Base-by-base conservation (phyloP, 139 green algal genomes). In the Chlamydomonas sp. region DNA sequence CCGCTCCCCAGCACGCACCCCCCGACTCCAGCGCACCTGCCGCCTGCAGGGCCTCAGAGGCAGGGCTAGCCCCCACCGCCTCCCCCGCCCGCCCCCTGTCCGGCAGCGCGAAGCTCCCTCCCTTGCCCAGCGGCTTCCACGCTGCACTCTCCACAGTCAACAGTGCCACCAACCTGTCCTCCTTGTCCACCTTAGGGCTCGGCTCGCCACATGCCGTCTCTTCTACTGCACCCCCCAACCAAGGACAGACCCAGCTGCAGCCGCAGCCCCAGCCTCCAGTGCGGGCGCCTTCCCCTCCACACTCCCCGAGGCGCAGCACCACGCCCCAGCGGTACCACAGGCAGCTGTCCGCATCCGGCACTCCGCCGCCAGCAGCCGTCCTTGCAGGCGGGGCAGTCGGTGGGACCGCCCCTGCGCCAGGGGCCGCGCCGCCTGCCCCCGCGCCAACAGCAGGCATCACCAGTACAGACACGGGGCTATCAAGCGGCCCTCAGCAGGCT, bases 281-380 rank as follows among this genome's bases (percentile, higher is more conserved):
- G 66, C 82, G 82, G 0, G 82, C 71, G 60, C 82, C 82, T 9
- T 86, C 82, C 61, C 82, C 82, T 18, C 82, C 82, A 3, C 71
- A 20, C 7, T 86, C 82, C 10, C 82, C 82, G 60, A 60, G 71
- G 1, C 82, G 82, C 18, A 73, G 5, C 71, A 9, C 7, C 67
- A 58, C 82, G 20, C 75, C 82, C 7, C 71, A 86, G 16, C 82
- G 82, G 31, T 73, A 64, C 61, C 82, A 79, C n/a, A 71, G 82
- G 60, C 82, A 85, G 17, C 71, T 77, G 71, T 77, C 71, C 6
- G 9, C 71, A 60, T 20, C 4, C 71, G n/a, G 10, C 15, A 57
- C 3, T 75, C 69, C 8, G 69, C 69, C 14, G 31, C 31, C 31
- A 0, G 7, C 67, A 73, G 67, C 67, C 69, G 15, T 18, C 12